These are phyloP conservation scores for Prunus mume DNA, from an alignment of 306 rosid species.

Conservation along the genomic window DNA sequence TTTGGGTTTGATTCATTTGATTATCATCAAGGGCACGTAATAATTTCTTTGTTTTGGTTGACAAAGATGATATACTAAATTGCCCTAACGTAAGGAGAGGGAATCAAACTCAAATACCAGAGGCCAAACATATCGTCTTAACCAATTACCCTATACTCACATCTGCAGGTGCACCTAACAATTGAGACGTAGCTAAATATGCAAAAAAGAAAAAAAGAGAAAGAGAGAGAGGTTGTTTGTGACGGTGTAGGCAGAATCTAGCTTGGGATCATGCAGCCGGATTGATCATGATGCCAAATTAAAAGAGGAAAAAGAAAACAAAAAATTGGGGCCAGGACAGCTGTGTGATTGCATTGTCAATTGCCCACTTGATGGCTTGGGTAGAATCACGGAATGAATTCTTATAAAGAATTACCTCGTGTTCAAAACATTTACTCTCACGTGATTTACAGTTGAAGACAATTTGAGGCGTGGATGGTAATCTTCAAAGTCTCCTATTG, in stretches of 20 bases:
- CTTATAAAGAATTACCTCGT: not conserved
- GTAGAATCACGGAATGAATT: not conserved
- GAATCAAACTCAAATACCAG: too few species aligned
- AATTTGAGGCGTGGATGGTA: too few species aligned
- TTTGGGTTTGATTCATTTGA: not conserved
- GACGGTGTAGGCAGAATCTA: conserved; percentile 5
- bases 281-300: not conserved
- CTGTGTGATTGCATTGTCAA: not conserved
- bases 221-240: not conserved
- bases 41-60: too few species aligned
- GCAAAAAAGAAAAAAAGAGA: not conserved
- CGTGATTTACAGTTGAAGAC: too few species aligned
- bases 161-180: not conserved
- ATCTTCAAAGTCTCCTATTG: too few species aligned
- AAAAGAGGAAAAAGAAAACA: not conserved
- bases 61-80: too few species aligned
- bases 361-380: conserved; percentile 2
- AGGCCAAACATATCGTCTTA: too few species aligned
- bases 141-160: too few species aligned
- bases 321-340: not conserved
- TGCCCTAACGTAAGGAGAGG: too few species aligned
- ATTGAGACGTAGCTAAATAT: not conserved
- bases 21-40: not conserved
- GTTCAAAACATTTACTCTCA: not conserved
- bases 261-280: not conserved